Percentiles rank a stretch among this genome's conserved stretches.
Evolutionary conservation across 2,329 filamentous ascomycete genomes (phyloP).

Genomic region (Aspergillus luchuensis): DNA sequence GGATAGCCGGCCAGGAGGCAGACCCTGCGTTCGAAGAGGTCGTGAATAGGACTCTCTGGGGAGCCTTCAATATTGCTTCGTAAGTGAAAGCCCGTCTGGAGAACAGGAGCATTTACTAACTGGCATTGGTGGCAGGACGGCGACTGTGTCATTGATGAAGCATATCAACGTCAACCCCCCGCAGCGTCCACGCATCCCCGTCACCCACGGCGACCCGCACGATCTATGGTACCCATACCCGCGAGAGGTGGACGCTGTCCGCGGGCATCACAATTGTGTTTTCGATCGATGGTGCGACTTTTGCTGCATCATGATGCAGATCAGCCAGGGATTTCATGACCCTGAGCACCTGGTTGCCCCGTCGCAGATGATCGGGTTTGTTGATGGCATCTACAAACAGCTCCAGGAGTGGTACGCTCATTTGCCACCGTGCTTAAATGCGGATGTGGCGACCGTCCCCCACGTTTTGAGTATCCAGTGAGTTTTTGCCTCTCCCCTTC

Average conservation of each 20-base stretch:
- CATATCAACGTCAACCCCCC: slow-evolving; percentile 21
- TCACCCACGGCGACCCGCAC: slow-evolving; percentile 14
- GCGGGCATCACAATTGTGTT: slow-evolving; percentile 25
- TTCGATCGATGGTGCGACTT: slow-evolving; percentile 31
- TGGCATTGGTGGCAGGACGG: slow-evolving; percentile 14
- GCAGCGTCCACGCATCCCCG: slow-evolving; percentile 16
- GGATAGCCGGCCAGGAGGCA: slow-evolving; percentile 11
- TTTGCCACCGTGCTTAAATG: slow-evolving; percentile 29
- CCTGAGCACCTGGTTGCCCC: slow-evolving; percentile 15
- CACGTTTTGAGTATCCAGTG: slow-evolving; percentile 33
- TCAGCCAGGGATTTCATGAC: slow-evolving; percentile 24
- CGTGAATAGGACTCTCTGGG: slow-evolving; percentile 25
- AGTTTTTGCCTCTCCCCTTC: slow-evolving; percentile 7
- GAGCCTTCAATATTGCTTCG: slow-evolving; percentile 22
- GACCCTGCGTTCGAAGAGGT: slow-evolving; percentile 15
- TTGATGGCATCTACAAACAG: slow-evolving; percentile 23
- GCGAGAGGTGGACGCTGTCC: slow-evolving; percentile 16
- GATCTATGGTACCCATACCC: slow-evolving; percentile 32
- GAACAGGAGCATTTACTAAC: background rate
- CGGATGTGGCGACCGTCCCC: slow-evolving; percentile 24
- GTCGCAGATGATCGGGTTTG: slow-evolving; percentile 14
- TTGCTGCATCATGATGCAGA: slow-evolving; percentile 21
- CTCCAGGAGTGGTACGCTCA: slow-evolving; percentile 29
- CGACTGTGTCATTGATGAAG: slow-evolving; percentile 24
- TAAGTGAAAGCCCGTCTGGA: background rate